A percentile compares a stretch with the other conserved stretches of the same genome.
These are phyloP conservation scores for Pneumocystis sp. DNA, from an alignment of 1,139 yeast genomes.

Conservation along the genomic window DNA sequence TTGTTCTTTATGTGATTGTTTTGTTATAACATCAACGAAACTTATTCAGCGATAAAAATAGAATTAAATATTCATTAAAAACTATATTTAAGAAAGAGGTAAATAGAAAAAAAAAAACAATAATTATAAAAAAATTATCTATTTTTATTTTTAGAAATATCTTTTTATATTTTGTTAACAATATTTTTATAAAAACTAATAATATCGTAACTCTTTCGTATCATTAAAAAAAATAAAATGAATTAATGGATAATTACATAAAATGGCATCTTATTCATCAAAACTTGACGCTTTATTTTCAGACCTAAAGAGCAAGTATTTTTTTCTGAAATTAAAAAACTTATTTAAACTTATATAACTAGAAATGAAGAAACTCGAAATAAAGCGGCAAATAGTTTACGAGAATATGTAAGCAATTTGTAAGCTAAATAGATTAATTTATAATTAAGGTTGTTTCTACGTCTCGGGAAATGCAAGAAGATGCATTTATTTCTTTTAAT, in stretches of 20 bases:
- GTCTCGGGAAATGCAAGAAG: constrained; percentile 62
- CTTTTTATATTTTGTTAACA: no score
- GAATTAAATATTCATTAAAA: no score
- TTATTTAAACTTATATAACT: background rate
- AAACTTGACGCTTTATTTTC: background rate
- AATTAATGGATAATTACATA: background rate
- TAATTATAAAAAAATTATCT: no score
- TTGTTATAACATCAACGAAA: no score
- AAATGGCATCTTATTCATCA: background rate
- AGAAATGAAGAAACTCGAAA: constrained; percentile 21
- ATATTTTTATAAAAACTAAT: no score
- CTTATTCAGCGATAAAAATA: no score
- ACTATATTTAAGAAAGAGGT: no score
- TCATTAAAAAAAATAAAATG: background rate
- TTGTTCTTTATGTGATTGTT: no score
- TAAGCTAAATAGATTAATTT: background rate
- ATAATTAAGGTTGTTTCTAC: constrained; percentile 31
- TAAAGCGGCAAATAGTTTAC: constrained; percentile 44
- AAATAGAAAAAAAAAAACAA: no score
- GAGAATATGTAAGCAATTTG: constrained; percentile 34
- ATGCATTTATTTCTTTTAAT: constrained; percentile 65
- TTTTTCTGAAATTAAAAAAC: background rate
- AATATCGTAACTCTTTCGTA: background rate
- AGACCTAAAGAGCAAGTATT: background rate
- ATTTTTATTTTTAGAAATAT: no score